Evolutionary conservation across 2,329 filamentous ascomycete species (phyloP).

Genomic region (Aspergillus proliferans): DNA sequence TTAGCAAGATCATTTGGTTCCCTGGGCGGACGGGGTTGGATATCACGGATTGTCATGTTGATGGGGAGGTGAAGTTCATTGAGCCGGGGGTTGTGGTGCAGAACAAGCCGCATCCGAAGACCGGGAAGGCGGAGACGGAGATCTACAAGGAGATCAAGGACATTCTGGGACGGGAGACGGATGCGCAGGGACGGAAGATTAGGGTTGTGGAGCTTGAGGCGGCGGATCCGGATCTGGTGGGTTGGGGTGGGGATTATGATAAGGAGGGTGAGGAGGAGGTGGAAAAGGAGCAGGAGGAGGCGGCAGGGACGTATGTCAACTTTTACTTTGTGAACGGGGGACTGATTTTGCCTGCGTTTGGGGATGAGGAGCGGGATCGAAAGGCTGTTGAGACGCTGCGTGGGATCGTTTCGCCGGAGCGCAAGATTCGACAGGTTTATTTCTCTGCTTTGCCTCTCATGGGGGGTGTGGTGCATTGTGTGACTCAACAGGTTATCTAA

Average conservation of each 20-base stretch:
- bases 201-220: conserved; percentile 19
- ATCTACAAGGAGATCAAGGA: conserved; percentile 14
- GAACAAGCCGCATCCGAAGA: conserved; percentile 11
- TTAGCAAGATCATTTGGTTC: conserved; percentile 25
- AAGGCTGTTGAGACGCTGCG: conserved; percentile 17
- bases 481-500: conserved; percentile 19
- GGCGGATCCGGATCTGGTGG: conserved; percentile 10
- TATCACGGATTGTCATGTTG: conserved; percentile 25
- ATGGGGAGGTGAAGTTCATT: conserved; percentile 22
- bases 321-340: conserved; percentile 26
- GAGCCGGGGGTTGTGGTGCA: conserved; percentile 18
- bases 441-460: conserved; percentile 21
- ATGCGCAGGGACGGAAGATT: conserved; percentile 18
- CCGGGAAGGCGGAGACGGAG: conserved; percentile 10
- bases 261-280: neutral
- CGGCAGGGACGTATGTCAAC: conserved; percentile 22
- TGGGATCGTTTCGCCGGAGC: conserved; percentile 13
- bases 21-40: conserved; percentile 19
- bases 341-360: conserved; percentile 23
- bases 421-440: conserved; percentile 19
- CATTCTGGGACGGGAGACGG: conserved; percentile 11
- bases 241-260: neutral
- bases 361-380: conserved; percentile 14
- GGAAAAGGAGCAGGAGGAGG: conserved; percentile 8
- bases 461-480: conserved; percentile 26